Evolutionary conservation across 2,329 filamentous ascomycete genomes (phyloP), one percentile per base, ranked within the genome.

Genomic region (Fusarium continuum): DNA sequence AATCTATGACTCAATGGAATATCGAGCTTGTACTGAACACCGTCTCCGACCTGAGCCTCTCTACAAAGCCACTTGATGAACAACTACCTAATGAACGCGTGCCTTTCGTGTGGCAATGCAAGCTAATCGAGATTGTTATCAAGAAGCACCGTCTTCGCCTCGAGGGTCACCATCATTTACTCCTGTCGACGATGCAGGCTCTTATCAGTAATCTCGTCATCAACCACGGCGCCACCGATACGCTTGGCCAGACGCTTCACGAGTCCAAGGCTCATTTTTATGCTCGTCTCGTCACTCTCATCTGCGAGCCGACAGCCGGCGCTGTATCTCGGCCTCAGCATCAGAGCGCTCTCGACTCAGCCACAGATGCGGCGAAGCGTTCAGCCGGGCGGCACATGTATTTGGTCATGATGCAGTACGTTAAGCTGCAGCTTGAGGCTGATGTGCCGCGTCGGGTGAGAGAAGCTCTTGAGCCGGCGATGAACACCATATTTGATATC

Each of bases 381-480:
- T 84, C 83, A 7, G 85, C 85, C 1, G 85, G 85, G 5, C 80
- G 84, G 61, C 81, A 88, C 74, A 88, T 89, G 83, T 86, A 86
- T 65, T 74, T 85, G 25, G 75, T 89, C 6, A 72, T 89, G 36
- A 82, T 85, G 75, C 75, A 80, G 49, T 89, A 88, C 68, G 79
- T 88, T 62, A 84, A 83, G 74, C 75, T 88, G 62, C 86, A 88
- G 73, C 80, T 89, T 6, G 85, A 88, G 69, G 76, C 77, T 46
- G 77, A 78, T 25, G 80, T 88, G 50, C 73, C 81, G 9, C 78
- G 79, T 11, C 76, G 74, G 8, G 78, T 88, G 19, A 77, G 84
- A 29, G 84, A 85, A 70, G 83, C 80, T 46, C 77, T 89, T 38
- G 81, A 86, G 70, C 79, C 82, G 6, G 87, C 84, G 1, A 73